Evolutionary conservation across 192 early-diverging fungal genomes (phyloP), one percentile per base, ranked within the genome.

Genomic region (Gaertneriomyces sp.): DNA sequence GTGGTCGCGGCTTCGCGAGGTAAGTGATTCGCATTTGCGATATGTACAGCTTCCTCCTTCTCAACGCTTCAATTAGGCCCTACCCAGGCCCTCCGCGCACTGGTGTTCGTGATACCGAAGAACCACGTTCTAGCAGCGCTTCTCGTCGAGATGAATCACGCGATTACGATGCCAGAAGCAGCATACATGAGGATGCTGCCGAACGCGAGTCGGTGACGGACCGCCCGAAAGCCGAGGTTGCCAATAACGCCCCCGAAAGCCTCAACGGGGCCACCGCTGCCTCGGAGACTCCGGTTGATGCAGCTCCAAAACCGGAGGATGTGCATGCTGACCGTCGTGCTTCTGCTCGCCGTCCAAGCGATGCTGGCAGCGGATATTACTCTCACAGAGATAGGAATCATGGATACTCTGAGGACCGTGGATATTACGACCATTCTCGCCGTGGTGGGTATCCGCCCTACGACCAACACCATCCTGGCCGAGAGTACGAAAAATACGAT

Each of bases 401-500:
- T 51, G n/a, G 49, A 6, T 20, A n/a, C 3, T 51, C n/a, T 51
- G n/a, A 51, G n/a, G 49, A 51, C 20, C n/a, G 20, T 20, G n/a
- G n/a, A 51, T 51, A 51, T 51, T 51, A 51, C 49, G 56, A 39
- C n/a, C 56, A 33, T 14, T 58, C 9, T 7, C 12, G 40, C 12
- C 11, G 52, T 17, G 39, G 53, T 0, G 64, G 55, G 16, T 53
- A 54, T 42, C 12, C 54, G n/a, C 25, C n/a, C 0, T 56, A 66
- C 16, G 45, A 50, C 11, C 38, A 19, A 12, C 41, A 53, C 33
- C 50, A 69, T n/a, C 51, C 45, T 6, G 69, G 54, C 14, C 58
- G 69, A n/a, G 69, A 68, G 9, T 45, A 44, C 33, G 66, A 68
- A 45, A 64, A 46, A 60, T 40, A 52, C 12, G n/a, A 40, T 6